Conservation (phyloP, 2,329 filamentous ascomycete species). For the Apiospora pterosperma region DNA sequence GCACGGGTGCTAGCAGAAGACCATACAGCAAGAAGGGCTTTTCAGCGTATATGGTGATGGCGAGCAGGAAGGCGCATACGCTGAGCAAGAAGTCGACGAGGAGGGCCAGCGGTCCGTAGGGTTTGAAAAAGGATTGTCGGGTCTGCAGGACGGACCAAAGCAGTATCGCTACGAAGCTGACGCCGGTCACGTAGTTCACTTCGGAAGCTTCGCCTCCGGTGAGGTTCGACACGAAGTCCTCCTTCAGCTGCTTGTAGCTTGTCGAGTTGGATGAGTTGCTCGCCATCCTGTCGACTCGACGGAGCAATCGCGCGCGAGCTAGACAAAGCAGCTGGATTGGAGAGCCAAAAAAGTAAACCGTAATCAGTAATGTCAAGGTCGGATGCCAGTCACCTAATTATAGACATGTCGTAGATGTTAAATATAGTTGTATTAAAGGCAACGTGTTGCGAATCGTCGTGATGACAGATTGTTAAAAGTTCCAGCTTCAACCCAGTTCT, state of each 20-base stretch:
- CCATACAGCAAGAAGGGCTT: slow-evolving; percentile 70
- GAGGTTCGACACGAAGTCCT: slow-evolving; percentile 91
- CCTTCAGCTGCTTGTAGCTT: slow-evolving; percentile 87
- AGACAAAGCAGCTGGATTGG: not conserved
- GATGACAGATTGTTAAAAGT: not conserved
- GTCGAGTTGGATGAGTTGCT: slow-evolving; percentile 33
- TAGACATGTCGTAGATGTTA: not conserved
- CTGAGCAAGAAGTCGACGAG: slow-evolving; percentile 85
- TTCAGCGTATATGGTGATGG: slow-evolving; percentile 79
- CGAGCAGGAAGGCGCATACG: slow-evolving; percentile 75
- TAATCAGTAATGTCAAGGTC: slow-evolving; percentile 32
- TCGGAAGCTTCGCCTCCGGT: slow-evolving; percentile 79
- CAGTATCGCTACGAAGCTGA: slow-evolving; percentile 80
- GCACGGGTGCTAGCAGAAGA: slow-evolving; percentile 69
- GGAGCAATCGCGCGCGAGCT: not conserved
- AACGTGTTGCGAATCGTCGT: slow-evolving; percentile 8
- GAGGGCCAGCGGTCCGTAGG: slow-evolving; percentile 65
- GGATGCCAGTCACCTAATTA: not conserved
- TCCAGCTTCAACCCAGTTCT: slow-evolving; percentile 4
- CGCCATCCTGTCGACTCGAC: slow-evolving; percentile 16
- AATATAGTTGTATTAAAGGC: not conserved
- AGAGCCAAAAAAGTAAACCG: not conserved
- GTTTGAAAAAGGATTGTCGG: slow-evolving; percentile 77
- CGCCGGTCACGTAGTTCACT: slow-evolving; percentile 80
- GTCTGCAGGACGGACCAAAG: slow-evolving; percentile 89